These are phyloP conservation scores for Fusarium succisae DNA, from an alignment of 2,329 filamentous ascomycete species.

Conservation along the genomic window DNA sequence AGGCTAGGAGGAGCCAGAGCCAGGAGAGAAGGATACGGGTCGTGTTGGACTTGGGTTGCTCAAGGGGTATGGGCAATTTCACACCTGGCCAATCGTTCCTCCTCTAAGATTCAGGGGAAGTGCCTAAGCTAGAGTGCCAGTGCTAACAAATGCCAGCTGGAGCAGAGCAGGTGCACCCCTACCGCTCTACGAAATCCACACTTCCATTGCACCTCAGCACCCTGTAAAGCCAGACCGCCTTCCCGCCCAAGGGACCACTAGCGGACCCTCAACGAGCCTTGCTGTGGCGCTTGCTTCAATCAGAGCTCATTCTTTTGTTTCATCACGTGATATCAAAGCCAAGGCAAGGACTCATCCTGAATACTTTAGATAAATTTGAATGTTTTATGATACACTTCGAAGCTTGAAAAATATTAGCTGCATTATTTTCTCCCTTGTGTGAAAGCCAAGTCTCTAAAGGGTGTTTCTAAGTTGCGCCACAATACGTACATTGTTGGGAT, in stretches of 20 bases:
- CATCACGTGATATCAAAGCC: conserved; percentile 20
- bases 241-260: conserved; percentile 36
- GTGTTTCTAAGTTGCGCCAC: neutral
- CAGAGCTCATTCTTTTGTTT: conserved; percentile 28
- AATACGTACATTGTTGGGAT: neutral
- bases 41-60: conserved; percentile 36
- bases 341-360: neutral
- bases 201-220: conserved; percentile 5
- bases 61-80: conserved; percentile 47
- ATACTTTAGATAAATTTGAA: neutral
- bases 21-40: conserved; percentile 43
- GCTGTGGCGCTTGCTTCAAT: conserved; percentile 23
- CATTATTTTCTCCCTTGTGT: neutral
- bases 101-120: conserved; percentile 44
- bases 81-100: conserved; percentile 46
- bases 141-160: conserved; percentile 12
- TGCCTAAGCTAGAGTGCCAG: conserved; percentile 28
- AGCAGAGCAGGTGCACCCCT: conserved; percentile 17
- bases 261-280: conserved; percentile 29
- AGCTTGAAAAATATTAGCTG: no score
- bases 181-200: conserved; percentile 34
- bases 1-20: conserved; percentile 39
- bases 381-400: no score
- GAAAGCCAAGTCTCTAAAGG: neutral
- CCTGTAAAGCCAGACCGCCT: conserved; percentile 43